Conservation (phyloP, 164 flowering plant species). For the Kalanchoe fedtschenkoi region DNA sequence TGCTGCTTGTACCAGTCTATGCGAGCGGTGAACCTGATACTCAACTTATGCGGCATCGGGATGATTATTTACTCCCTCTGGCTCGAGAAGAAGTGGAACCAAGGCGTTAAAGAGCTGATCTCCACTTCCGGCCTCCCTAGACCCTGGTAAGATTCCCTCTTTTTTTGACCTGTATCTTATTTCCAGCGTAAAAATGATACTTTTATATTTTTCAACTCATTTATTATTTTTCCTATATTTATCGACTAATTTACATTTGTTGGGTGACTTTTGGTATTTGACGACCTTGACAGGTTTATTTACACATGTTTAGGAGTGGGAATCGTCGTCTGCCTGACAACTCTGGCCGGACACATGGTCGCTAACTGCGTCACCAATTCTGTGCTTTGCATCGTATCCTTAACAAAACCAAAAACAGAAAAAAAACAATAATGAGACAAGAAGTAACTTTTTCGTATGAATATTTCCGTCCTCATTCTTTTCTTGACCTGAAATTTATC, state of each 20-base stretch:
- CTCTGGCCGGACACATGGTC: conserved; percentile 29
- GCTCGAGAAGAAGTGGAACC: conserved; percentile 38
- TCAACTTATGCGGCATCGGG: conserved; percentile 22
- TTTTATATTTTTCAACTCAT: not conserved
- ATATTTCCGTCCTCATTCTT: not conserved
- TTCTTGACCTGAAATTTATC: not conserved
- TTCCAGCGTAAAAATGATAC: not conserved
- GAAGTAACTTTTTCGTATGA: too few species aligned
- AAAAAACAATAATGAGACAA: too few species aligned
- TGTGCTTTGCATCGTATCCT: conserved; percentile 37
- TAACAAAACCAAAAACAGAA: not conserved
- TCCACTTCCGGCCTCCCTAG: conserved; percentile 10
- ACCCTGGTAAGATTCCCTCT: conserved; percentile 32
- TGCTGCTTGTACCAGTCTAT: conserved; percentile 24
- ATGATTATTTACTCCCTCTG: conserved; percentile 48
- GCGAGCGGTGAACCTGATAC: conserved; percentile 18
- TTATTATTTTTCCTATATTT: too few species aligned
- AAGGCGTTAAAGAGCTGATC: conserved; percentile 15
- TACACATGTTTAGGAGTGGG: conserved; percentile 35
- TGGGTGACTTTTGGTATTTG: too few species aligned
- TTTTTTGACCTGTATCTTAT: not conserved
- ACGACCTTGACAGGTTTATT: conserved; percentile 38
- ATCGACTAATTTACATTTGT: too few species aligned
- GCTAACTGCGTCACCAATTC: conserved; percentile 20
- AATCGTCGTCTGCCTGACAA: conserved; percentile 37